These are phyloP conservation scores for Botrytis galanthina DNA, from an alignment of 2,329 filamentous ascomycete genomes.

Conservation along the genomic window DNA sequence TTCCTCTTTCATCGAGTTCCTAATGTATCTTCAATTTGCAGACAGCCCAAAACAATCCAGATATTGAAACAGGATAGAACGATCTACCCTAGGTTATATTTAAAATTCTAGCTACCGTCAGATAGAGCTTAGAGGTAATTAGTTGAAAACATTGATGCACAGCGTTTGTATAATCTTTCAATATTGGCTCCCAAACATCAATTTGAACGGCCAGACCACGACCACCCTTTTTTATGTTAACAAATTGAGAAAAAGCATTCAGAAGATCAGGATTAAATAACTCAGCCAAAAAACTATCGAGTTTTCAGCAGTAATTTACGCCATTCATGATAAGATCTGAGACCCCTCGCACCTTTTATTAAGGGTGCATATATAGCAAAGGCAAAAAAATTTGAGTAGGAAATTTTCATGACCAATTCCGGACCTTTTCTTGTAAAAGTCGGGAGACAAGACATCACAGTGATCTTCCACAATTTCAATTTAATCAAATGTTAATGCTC, in stretches of 20 bases:
- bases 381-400: background rate
- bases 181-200: too few relatives aligned
- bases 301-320: background rate
- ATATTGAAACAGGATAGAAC: background rate
- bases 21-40: background rate
- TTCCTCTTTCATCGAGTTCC: background rate
- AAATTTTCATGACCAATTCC: fast-evolving
- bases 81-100: background rate
- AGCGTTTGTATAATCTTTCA: too few relatives aligned
- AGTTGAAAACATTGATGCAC: too few relatives aligned
- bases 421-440: background rate
- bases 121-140: too few relatives aligned
- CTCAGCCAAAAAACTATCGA: background rate
- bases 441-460: background rate
- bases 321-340: background rate
- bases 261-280: fast-evolving
- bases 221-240: background rate
- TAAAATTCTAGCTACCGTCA: too few relatives aligned
- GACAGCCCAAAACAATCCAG: background rate
- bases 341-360: background rate
- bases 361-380: background rate
- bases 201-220: background rate
- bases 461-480: background rate
- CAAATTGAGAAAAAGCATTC: background rate
- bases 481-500: background rate